Percentiles rank a stretch among this genome's conserved stretches.
These are phyloP conservation scores for Rubia tinctorum DNA, from an alignment of 305 asterid species.

Conservation along the genomic window DNA sequence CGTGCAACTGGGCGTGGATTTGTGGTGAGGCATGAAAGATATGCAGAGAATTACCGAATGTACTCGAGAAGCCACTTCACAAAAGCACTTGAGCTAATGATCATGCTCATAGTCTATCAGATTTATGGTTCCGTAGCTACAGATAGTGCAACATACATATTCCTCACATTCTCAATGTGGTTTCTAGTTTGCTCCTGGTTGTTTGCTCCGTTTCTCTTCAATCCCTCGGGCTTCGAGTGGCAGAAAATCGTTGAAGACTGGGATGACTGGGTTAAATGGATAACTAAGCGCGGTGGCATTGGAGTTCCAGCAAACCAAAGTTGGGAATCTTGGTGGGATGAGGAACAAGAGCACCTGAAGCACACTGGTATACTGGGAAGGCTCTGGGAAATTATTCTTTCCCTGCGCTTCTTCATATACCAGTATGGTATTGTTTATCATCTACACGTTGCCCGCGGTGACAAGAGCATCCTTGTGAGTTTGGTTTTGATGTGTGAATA, in stretches of 20 bases:
- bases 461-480: conserved; percentile 62
- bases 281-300: conserved; percentile 66
- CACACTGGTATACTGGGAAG: conserved; percentile 64
- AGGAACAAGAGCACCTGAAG: conserved; percentile 89
- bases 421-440: conserved; percentile 95
- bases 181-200: conserved; percentile 84
- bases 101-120: conserved; percentile 63
- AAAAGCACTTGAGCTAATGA: conserved; percentile 77
- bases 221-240: conserved; percentile 96
- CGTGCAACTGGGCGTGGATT: conserved; percentile 99
- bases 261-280: conserved; percentile 93
- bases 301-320: conserved; percentile 88
- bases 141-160: conserved; percentile 26
- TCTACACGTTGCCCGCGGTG: conserved; percentile 49
- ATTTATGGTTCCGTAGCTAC: conserved; percentile 51
- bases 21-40: conserved; percentile 90
- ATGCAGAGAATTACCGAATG: conserved; percentile 94
- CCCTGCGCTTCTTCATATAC: conserved; percentile 74
- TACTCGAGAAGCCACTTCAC: conserved; percentile 96
- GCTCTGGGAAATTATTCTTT: conserved; percentile 57
- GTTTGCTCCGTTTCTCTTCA: conserved; percentile 92
- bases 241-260: conserved; percentile 91
- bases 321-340: conserved; percentile 99
- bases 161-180: conserved; percentile 77
- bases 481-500: background rate